Evolutionary conservation across 306 rosid genomes (phyloP).

Genomic region (Begonia loranthoides): DNA sequence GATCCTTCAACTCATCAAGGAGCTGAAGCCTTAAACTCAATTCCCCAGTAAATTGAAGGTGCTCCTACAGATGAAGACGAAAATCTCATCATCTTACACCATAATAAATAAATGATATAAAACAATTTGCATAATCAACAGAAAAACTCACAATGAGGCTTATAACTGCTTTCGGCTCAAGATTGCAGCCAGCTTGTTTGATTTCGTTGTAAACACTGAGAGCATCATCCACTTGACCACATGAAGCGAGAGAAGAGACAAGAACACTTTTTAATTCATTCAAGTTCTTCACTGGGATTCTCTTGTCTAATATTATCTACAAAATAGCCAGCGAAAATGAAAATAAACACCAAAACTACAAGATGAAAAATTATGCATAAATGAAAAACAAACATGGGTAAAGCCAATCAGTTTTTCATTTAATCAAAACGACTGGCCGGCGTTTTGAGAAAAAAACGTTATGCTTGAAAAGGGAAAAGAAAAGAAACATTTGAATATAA

Average conservation of each 20-base stretch:
- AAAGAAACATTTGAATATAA: no score
- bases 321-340: background rate
- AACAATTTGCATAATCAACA: background rate
- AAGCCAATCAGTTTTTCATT: no score
- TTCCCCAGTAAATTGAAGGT: conserved; percentile 32
- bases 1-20: conserved; percentile 35
- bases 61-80: conserved; percentile 26
- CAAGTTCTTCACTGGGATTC: conserved; percentile 26
- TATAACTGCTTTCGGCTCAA: conserved; percentile 63
- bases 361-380: no score
- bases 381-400: no score
- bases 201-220: conserved; percentile 36
- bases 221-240: conserved; percentile 53
- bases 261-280: conserved; percentile 65
- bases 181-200: conserved; percentile 39
- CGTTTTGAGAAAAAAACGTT: no score
- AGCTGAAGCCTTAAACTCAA: conserved; percentile 44
- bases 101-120: background rate
- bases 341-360: no score
- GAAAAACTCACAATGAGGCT: conserved; percentile 52
- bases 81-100: conserved; percentile 2
- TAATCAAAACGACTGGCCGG: no score
- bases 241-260: conserved; percentile 57
- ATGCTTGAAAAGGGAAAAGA: no score
- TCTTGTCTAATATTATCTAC: conserved; percentile 42